A percentile compares a stretch with the other conserved stretches of the same genome.
Evolutionary conservation across 495 filamentous ascomycete genomes (phyloP).

Genomic region (Copromyces sp.): DNA sequence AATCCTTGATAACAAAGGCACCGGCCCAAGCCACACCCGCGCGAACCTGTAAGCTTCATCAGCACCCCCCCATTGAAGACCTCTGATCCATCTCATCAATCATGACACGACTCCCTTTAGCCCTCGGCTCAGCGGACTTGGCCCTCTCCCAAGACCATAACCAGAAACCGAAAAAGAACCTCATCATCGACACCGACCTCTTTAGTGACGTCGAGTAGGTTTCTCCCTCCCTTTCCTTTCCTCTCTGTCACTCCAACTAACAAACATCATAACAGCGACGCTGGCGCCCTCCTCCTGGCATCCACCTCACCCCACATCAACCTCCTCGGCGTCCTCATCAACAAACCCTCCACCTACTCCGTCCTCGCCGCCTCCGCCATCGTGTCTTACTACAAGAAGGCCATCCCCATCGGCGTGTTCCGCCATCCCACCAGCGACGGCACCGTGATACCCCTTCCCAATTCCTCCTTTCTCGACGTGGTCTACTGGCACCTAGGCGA

Average conservation of each 20-base stretch:
- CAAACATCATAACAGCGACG: slow-evolving; percentile 20
- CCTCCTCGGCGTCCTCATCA: slow-evolving; percentile 35
- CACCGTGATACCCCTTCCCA: slow-evolving; percentile 14
- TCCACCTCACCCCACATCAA: slow-evolving; percentile 20
- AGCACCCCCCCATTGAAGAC: no score
- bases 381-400: slow-evolving; percentile 26
- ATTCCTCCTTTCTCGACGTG: slow-evolving; percentile 34
- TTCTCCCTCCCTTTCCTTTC: neutral
- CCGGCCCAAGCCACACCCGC: no score
- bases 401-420: slow-evolving; percentile 28
- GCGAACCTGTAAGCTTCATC: no score
- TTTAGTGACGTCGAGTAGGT: slow-evolving; percentile 35
- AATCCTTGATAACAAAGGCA: no score
- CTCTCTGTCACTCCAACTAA: neutral
- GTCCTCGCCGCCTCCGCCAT: slow-evolving; percentile 32
- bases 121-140: neutral
- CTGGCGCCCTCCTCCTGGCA: slow-evolving; percentile 26
- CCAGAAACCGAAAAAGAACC: slow-evolving; percentile 6
- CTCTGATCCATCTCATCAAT: neutral
- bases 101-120: neutral
- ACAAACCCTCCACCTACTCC: slow-evolving; percentile 32
- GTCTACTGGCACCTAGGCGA: slow-evolving; percentile 23
- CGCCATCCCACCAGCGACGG: slow-evolving; percentile 1
- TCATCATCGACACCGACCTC: slow-evolving; percentile 34
- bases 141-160: neutral